phyloP scores from a whole-genome alignment of 257 asterid species.

The Solanum clarkiae region DNA sequence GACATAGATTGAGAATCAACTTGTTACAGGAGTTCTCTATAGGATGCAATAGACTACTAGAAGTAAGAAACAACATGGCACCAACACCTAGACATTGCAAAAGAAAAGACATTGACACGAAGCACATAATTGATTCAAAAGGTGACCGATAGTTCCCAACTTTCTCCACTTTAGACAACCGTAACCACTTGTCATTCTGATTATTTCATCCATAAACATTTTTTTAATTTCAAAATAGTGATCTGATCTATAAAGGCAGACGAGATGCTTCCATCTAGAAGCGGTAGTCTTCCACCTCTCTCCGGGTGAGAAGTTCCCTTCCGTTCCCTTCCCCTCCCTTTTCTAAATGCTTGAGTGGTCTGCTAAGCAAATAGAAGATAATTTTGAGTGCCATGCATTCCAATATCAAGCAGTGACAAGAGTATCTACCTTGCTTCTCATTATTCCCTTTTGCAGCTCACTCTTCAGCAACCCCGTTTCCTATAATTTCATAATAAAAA shows the following conservation, averaged over 20 bases:
- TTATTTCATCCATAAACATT: neutral
- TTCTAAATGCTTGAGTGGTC: neutral
- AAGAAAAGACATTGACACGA: neutral
- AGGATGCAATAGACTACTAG: neutral
- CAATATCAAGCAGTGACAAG: neutral
- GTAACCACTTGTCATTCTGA: neutral
- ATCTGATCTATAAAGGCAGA: neutral
- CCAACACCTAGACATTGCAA: neutral
- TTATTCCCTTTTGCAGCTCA: slow-evolving; percentile 24
- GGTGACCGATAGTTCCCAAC: neutral
- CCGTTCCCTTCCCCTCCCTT: neutral
- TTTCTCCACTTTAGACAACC: neutral
- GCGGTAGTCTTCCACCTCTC: neutral
- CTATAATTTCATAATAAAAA: slow-evolving; percentile 4
- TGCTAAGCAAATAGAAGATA: neutral
- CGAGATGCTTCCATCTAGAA: no score
- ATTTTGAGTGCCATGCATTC: neutral
- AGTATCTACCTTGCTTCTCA: slow-evolving; percentile 22
- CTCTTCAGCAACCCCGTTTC: slow-evolving; percentile 35
- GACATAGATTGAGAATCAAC: neutral
- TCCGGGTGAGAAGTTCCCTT: neutral
- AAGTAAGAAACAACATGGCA: neutral
- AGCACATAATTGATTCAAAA: neutral
- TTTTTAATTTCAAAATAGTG: neutral
- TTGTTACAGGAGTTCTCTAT: neutral